These are phyloP conservation scores for Mucor plumbeus DNA, from an alignment of 371 early-diverging fungal genomes.

Conservation along the genomic window DNA sequence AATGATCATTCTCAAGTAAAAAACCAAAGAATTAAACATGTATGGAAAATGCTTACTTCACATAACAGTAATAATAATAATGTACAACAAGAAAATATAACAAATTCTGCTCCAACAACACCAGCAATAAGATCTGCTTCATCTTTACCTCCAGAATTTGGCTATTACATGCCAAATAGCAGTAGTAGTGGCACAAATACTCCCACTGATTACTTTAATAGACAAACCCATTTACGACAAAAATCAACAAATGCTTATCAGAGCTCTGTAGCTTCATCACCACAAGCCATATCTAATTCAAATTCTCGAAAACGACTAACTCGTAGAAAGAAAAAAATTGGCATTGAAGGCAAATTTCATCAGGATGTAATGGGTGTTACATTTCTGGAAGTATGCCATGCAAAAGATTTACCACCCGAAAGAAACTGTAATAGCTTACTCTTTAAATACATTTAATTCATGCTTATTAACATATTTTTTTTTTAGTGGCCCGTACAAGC, in stretches of 20 bases:
- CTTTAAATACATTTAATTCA: not conserved
- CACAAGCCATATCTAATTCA: not conserved
- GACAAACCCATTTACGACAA: not conserved
- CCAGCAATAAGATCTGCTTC: not conserved
- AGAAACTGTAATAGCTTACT: slow-evolving; percentile 32
- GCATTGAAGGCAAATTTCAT: slow-evolving; percentile 25
- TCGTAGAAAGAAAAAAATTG: slow-evolving; percentile 10
- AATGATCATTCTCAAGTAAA: not conserved
- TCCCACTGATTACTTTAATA: slow-evolving; percentile 5
- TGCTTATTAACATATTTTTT: not conserved
- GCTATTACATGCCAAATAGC: not conserved
- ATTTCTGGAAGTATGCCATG: slow-evolving; percentile 58
- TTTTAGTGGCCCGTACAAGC: slow-evolving; percentile 43
- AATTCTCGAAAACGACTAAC: not conserved
- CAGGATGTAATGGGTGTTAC: slow-evolving; percentile 50
- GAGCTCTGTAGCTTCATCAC: not conserved
- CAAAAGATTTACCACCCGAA: slow-evolving; percentile 56
- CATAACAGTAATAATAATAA: not conserved
- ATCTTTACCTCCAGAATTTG: slow-evolving; percentile 1
- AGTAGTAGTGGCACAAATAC: slow-evolving; percentile 4
- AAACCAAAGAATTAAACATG: not conserved
- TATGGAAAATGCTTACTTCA: not conserved
- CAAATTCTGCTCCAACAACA: not conserved
- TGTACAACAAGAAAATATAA: too few species aligned
- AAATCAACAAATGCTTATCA: not conserved